Conservation (phyloP, 208 protist species). For the Trypanosoma grayi region DNA sequence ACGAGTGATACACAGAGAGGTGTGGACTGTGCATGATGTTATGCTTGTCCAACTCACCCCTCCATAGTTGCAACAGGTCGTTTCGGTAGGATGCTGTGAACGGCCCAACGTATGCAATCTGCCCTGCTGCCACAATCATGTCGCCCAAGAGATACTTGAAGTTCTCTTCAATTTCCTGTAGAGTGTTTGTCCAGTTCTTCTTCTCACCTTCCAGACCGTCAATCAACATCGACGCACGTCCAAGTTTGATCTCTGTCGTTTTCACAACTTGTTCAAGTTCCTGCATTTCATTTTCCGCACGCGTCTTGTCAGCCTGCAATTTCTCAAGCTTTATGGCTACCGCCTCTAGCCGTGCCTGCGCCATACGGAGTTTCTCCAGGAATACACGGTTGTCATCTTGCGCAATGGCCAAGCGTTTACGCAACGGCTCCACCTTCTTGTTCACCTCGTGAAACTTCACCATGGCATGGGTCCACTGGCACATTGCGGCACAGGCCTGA, state of each 20-base stretch:
- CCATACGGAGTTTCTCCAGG: conserved; percentile 86
- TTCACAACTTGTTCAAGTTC: conserved; percentile 92
- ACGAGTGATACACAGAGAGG: conserved; percentile 84
- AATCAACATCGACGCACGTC: conserved; percentile 95
- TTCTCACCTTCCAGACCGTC: conserved; percentile 96
- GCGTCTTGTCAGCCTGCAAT: conserved; percentile 92
- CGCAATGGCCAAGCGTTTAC: conserved; percentile 84
- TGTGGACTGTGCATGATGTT: conserved; percentile 83
- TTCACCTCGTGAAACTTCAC: conserved; percentile 96
- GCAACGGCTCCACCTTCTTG: conserved; percentile 94
- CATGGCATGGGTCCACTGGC: conserved; percentile 98
- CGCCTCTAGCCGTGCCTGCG: conserved; percentile 86
- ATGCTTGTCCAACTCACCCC: conserved; percentile 59
- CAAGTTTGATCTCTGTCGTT: conserved; percentile 93
- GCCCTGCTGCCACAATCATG: conserved; percentile 94
- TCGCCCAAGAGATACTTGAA: conserved; percentile 94
- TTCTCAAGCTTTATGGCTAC: conserved; percentile 92
- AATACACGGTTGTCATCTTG: conserved; percentile 92
- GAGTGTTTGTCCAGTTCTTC: conserved; percentile 89
- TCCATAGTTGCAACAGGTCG: conserved; percentile 86
- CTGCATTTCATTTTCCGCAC: conserved; percentile 92
- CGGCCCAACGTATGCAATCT: conserved; percentile 96
- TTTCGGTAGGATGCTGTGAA: conserved; percentile 95
- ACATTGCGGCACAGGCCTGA: conserved; percentile 97
- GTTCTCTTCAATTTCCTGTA: conserved; percentile 86